These are phyloP conservation scores for Xylaria sp. DNA, from an alignment of 2,329 filamentous ascomycete species.

Conservation along the genomic window DNA sequence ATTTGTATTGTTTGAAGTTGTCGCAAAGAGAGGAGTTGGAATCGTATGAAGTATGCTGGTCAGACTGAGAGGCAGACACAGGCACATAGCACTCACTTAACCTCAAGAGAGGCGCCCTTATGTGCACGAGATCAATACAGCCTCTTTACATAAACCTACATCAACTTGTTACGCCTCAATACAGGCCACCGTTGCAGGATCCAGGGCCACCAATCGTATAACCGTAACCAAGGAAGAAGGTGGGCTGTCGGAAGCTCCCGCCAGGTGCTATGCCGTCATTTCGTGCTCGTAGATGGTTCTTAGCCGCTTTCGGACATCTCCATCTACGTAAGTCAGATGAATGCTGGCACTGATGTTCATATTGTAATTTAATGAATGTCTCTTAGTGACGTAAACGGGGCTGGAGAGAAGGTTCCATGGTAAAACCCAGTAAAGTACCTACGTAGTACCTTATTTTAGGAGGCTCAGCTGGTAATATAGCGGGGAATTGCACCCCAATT, in stretches of 20 bases:
- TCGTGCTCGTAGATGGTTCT: slow-evolving; percentile 1
- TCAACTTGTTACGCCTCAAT: background rate
- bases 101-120: slow-evolving; percentile 8
- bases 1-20: slow-evolving; percentile 29
- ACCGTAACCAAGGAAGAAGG: background rate
- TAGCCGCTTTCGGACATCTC: slow-evolving; percentile 16
- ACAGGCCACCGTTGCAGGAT: background rate
- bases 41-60: slow-evolving; percentile 23
- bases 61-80: slow-evolving; percentile 10
- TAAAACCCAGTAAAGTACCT: background rate
- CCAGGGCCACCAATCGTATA: background rate
- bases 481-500: slow-evolving; percentile 17
- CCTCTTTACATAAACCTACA: slow-evolving; percentile 6
- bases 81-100: slow-evolving; percentile 32
- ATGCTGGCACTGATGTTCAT: background rate
- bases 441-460: slow-evolving; percentile 12
- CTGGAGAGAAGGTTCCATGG: slow-evolving; percentile 6
- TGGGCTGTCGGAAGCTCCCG: slow-evolving; percentile 32
- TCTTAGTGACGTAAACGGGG: slow-evolving; percentile 33
- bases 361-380: slow-evolving; percentile 12
- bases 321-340: background rate
- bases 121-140: slow-evolving; percentile 23
- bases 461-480: slow-evolving; percentile 14
- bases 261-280: slow-evolving; percentile 15
- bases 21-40: slow-evolving; percentile 10